phyloP scores from a whole-genome alignment of 441 rosid species.

The Brassica balearica region DNA sequence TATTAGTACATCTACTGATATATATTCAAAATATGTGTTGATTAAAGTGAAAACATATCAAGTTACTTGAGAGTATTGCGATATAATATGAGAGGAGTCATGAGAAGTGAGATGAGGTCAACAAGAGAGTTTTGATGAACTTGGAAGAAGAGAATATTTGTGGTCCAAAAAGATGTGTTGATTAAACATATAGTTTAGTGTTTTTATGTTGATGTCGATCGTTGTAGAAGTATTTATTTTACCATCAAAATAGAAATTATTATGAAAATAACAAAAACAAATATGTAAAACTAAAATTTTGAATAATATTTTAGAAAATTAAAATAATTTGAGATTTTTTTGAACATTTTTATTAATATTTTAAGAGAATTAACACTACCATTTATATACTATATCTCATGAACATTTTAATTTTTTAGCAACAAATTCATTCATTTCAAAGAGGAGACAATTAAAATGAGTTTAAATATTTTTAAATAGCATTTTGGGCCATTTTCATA shows the following conservation, averaged over 20 bases:
- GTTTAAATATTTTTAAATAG: too few species aligned
- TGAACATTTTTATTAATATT: too few species aligned
- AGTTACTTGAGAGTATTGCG: too few species aligned
- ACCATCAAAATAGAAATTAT: not conserved
- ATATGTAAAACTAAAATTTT: not conserved
- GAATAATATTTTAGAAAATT: not conserved
- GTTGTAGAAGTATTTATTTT: not conserved
- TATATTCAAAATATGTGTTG: not conserved
- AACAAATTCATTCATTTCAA: too few species aligned
- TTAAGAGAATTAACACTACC: too few species aligned
- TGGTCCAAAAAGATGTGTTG: not conserved
- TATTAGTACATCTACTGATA: not conserved
- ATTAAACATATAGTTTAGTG: conserved; percentile 1
- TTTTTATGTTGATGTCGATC: not conserved
- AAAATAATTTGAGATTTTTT: too few species aligned
- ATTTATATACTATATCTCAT: not conserved
- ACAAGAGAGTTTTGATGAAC: too few species aligned
- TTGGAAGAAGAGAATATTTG: too few species aligned
- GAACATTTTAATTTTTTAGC: not conserved
- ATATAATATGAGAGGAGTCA: too few species aligned
- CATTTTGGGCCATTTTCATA: not conserved
- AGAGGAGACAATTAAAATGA: too few species aligned
- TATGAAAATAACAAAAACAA: not conserved
- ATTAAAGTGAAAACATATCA: not conserved
- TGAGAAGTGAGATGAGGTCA: too few species aligned